Percentiles rank a stretch among this genome's conserved stretches.
These are phyloP conservation scores for Leptodontidium sp. DNA, from an alignment of 2,329 filamentous ascomycete genomes.

Conservation along the genomic window DNA sequence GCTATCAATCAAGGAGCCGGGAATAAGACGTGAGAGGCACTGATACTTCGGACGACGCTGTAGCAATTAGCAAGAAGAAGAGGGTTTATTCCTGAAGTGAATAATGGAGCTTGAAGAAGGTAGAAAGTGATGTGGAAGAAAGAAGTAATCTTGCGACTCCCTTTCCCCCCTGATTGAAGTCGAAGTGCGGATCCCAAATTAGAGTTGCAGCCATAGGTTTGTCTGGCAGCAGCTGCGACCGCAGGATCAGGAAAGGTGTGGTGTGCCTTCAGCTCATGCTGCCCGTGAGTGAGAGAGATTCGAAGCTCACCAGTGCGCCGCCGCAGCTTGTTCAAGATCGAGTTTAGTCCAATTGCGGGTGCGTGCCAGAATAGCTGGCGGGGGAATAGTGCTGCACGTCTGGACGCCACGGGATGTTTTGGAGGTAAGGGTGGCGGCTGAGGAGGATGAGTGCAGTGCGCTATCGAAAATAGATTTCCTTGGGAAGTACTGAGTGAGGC, in stretches of 20 bases:
- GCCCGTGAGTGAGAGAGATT: conserved; percentile 1
- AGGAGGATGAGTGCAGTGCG: background rate
- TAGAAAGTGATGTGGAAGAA: background rate
- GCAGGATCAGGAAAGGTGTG: conserved; percentile 10
- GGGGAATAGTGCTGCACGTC: conserved; percentile 13
- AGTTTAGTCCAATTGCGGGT: conserved; percentile 12
- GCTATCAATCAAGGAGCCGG: background rate
- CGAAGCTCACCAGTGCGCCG: conserved; percentile 19
- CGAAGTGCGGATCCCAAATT: background rate
- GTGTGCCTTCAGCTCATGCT: conserved; percentile 16
- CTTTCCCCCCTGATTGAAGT: conserved; percentile 1
- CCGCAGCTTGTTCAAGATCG: conserved; percentile 8
- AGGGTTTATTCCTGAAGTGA: background rate
- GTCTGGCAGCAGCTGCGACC: conserved; percentile 13
- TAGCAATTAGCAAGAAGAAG: conserved; percentile 9
- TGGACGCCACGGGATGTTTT: conserved; percentile 3
- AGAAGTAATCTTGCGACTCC: background rate
- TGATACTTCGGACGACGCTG: background rate
- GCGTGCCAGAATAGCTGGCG: conserved; percentile 1
- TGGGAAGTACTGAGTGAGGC: background rate
- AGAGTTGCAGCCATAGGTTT: conserved; percentile 5
- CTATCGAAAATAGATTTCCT: conserved; percentile 6
- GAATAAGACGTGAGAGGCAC: conserved; percentile 1
- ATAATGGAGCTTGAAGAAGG: background rate
- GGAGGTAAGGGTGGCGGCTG: background rate